Conservation (phyloP, 1,284 basidiomycete genomes). For the Gastroboletus turbinatus region DNA sequence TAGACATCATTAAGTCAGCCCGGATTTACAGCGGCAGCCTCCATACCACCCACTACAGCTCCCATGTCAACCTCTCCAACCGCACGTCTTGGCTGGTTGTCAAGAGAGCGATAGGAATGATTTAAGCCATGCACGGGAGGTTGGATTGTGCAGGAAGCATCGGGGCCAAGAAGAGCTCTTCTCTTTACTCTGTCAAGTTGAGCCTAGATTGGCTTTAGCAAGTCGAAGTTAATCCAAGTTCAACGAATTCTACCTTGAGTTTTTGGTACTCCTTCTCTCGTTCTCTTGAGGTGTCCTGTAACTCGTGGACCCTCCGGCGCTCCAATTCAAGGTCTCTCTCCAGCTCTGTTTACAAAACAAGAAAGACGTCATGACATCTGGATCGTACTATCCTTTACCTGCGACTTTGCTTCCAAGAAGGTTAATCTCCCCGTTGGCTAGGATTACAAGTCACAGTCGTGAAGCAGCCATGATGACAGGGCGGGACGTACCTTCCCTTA, state of each 20-base stretch:
- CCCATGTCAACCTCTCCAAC: slow-evolving; percentile 46
- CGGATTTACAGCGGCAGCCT: slow-evolving; percentile 56
- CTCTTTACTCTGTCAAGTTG: slow-evolving; percentile 83
- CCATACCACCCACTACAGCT: slow-evolving; percentile 67
- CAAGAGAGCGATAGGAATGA: slow-evolving; percentile 20
- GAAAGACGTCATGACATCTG: background rate
- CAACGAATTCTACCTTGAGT: slow-evolving; percentile 55
- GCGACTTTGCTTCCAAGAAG: slow-evolving; percentile 64
- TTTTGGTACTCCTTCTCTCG: slow-evolving; percentile 85
- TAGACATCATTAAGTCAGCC: background rate
- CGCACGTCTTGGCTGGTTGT: slow-evolving; percentile 20
- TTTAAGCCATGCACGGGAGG: slow-evolving; percentile 12
- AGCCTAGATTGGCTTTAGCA: slow-evolving; percentile 46
- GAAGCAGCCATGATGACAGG: background rate
- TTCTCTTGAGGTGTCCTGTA: slow-evolving; percentile 72
- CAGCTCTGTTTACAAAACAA: slow-evolving; percentile 47
- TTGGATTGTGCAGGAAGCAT: slow-evolving; percentile 19
- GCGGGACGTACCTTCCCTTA: slow-evolving; percentile 62
- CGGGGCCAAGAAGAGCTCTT: slow-evolving; percentile 59
- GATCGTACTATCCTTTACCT: slow-evolving; percentile 40
- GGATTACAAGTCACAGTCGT: slow-evolving; percentile 2
- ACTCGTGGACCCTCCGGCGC: slow-evolving; percentile 65
- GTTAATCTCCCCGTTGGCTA: slow-evolving; percentile 77
- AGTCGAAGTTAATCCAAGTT: slow-evolving; percentile 38
- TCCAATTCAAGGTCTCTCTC: slow-evolving; percentile 79